Evolutionary conservation across 768 basidiomycete species (phyloP).

Genomic region (Suillus subaureus): DNA sequence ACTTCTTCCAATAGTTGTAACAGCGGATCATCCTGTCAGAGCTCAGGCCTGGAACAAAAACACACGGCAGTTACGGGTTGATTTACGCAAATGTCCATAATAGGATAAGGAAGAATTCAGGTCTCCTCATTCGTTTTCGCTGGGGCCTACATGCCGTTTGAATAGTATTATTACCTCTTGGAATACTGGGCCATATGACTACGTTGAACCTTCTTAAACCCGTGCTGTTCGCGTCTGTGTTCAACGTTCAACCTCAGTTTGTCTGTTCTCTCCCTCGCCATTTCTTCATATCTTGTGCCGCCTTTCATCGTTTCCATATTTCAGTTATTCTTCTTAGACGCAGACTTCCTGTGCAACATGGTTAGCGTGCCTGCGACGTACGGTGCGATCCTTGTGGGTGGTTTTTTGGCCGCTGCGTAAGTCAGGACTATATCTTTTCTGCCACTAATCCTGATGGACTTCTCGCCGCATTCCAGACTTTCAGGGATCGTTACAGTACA

Average conservation of each 20-base stretch:
- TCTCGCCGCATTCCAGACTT: slow-evolving; percentile 18
- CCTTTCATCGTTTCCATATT: neutral
- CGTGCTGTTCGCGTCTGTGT: neutral
- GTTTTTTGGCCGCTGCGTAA: slow-evolving; percentile 31
- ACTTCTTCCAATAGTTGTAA: neutral
- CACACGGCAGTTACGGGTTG: neutral
- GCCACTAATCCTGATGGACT: neutral
- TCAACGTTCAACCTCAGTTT: neutral
- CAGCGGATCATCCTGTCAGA: neutral
- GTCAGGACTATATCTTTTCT: neutral
- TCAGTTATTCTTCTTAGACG: neutral
- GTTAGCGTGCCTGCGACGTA: slow-evolving; percentile 22
- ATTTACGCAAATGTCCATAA: neutral
- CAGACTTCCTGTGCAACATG: slow-evolving; percentile 3
- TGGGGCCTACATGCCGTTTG: slow-evolving; percentile 4
- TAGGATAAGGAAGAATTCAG: neutral
- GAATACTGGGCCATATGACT: slow-evolving; percentile 3
- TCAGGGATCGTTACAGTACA: slow-evolving; percentile 32
- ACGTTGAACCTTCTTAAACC: slow-evolving; percentile 5
- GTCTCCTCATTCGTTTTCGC: neutral
- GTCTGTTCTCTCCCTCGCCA: neutral
- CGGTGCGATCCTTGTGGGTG: slow-evolving; percentile 33
- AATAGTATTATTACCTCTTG: slow-evolving; percentile 3
- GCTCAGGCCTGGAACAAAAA: neutral
- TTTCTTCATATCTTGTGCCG: neutral